Conservation (phyloP, 768 basidiomycete genomes). For the Neoboletus magnificus region DNA sequence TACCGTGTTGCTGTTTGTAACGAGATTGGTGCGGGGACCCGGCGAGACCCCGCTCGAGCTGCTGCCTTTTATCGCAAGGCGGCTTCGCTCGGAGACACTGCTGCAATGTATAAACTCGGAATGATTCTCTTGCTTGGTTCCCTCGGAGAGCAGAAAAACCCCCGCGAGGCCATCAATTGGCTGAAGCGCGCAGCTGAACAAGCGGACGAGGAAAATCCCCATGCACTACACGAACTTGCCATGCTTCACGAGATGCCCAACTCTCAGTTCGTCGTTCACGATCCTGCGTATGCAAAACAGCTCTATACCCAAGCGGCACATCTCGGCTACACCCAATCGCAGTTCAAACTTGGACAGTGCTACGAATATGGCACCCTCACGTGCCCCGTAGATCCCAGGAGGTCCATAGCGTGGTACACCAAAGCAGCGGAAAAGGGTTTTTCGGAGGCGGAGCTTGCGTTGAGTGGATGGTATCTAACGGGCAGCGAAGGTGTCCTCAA, state of each 20-base stretch:
- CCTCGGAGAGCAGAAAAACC: constrained; percentile 79
- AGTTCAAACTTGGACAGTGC: constrained; percentile 93
- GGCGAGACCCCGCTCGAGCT: constrained; percentile 82
- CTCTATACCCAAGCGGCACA: constrained; percentile 90
- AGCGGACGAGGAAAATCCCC: constrained; percentile 97
- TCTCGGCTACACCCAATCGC: constrained; percentile 88
- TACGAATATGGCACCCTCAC: constrained; percentile 89
- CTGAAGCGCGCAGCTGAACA: constrained; percentile 92
- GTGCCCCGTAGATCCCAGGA: constrained; percentile 88
- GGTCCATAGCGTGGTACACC: constrained; percentile 98
- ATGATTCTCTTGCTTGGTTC: constrained; percentile 89
- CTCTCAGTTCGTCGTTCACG: constrained; percentile 67
- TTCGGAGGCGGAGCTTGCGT: constrained; percentile 88
- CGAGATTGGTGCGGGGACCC: constrained; percentile 95
- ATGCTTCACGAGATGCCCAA: constrained; percentile 73
- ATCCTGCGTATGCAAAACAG: constrained; percentile 78
- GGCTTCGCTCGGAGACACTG: constrained; percentile 91
- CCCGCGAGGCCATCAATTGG: constrained; percentile 92
- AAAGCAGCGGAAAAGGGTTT: constrained; percentile 97
- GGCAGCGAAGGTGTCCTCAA: constrained; percentile 94
- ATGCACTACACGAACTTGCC: constrained; percentile 95
- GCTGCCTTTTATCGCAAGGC: constrained; percentile 97
- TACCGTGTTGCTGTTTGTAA: constrained; percentile 99
- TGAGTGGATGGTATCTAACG: constrained; percentile 98
- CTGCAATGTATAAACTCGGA: constrained; percentile 99